These are phyloP conservation scores for Fusarium brevicatenulatum DNA, from an alignment of 2,329 filamentous ascomycete genomes.

Conservation along the genomic window DNA sequence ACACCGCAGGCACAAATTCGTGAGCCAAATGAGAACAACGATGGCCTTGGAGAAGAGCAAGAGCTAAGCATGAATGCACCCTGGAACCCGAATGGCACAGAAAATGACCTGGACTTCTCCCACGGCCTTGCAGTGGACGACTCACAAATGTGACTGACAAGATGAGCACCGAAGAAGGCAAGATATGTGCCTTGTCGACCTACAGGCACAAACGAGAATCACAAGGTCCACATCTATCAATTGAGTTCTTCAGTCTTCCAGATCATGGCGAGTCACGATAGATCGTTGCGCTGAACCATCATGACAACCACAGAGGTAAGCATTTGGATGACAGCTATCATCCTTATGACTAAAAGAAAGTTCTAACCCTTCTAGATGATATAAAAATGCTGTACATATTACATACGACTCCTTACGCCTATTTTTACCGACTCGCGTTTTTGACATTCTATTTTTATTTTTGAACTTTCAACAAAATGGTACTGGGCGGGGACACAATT, in stretches of 20 bases:
- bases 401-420: not conserved
- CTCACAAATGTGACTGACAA: conserved; percentile 36
- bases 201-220: not conserved
- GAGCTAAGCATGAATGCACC: conserved; percentile 36
- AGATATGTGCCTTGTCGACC: not conserved
- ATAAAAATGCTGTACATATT: not conserved
- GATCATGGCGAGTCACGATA: not conserved
- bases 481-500: not conserved
- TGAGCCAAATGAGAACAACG: conserved; percentile 37
- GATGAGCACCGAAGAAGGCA: not conserved
- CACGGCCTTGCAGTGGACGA: conserved; percentile 41
- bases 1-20: conserved; percentile 41
- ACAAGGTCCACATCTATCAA: not conserved
- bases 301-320: not conserved
- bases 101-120: conserved; percentile 37
- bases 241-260: not conserved
- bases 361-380: not conserved
- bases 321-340: not conserved
- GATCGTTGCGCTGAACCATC: not conserved
- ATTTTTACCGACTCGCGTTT: conserved; percentile 4
- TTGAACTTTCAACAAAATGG: conserved; percentile 1
- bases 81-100: conserved; percentile 41
- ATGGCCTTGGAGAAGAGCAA: conserved; percentile 37
- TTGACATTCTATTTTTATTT: conserved; percentile 14
- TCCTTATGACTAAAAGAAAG: not conserved